phyloP scores from a whole-genome alignment of 148 eudicot species.

The Camellia sinensis region DNA sequence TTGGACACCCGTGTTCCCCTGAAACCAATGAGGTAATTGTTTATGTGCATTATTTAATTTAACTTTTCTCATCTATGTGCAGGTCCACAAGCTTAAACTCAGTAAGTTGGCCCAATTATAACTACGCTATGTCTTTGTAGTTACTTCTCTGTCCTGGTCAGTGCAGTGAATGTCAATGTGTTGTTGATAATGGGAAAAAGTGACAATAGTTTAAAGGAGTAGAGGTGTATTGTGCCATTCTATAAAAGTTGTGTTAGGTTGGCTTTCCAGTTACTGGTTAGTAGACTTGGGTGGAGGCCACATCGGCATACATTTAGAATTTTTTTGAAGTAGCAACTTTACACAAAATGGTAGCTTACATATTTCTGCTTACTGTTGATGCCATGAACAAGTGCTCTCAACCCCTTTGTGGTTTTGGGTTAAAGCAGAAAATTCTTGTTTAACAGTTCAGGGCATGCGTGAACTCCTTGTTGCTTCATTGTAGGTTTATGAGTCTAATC shows the following conservation, averaged over 20 bases:
- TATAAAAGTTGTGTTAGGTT: neutral
- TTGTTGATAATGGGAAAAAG: neutral
- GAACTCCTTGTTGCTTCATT: conserved; percentile 20
- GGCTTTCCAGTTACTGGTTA: conserved; percentile 5
- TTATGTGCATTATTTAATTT: neutral
- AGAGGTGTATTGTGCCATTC: no score
- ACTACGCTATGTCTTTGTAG: neutral
- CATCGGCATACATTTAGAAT: neutral
- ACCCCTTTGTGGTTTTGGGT: neutral
- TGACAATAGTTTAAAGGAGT: neutral
- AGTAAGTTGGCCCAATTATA: neutral
- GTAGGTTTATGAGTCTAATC: conserved; percentile 87
- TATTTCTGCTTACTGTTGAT: no score
- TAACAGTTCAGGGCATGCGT: neutral
- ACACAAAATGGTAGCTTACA: neutral
- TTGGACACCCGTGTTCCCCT: conserved; percentile 87
- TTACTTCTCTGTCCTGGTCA: conserved; percentile 7
- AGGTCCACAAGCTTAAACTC: neutral
- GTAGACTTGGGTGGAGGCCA: neutral
- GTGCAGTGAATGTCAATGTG: neutral
- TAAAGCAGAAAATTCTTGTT: neutral
- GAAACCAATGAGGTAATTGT: conserved; percentile 76
- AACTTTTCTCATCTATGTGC: neutral
- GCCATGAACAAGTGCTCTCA: neutral
- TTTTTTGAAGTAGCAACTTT: neutral